phyloP scores from a whole-genome alignment of 1,139 yeast species.

The Debaryomyces sp. region DNA sequence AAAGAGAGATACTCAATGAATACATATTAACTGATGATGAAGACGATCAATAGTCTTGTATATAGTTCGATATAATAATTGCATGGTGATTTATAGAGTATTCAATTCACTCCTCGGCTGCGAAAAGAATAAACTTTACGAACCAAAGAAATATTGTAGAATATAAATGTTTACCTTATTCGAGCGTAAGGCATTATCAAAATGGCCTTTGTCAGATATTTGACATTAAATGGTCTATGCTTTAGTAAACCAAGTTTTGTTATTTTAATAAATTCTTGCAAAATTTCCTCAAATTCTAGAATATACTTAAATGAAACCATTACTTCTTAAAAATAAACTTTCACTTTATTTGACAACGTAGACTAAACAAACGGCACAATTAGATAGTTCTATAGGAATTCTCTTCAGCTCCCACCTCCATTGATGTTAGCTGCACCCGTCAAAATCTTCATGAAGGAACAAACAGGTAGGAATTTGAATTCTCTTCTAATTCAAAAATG shows the following conservation, averaged over 20 bases:
- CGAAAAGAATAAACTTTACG: neutral
- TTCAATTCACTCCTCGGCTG: neutral
- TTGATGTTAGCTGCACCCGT: neutral
- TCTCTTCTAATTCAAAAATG: neutral
- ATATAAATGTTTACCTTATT: no score
- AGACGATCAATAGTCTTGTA: neutral
- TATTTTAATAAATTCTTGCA: no score
- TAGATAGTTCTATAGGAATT: neutral
- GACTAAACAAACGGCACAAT: neutral
- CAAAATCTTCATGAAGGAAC: no score
- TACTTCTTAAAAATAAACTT: no score
- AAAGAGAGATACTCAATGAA: constrained; percentile 13
- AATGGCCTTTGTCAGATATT: no score
- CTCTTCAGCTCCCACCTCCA: neutral
- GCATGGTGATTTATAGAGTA: neutral
- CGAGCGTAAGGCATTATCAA: neutral
- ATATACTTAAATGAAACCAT: no score
- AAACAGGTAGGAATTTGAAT: neutral
- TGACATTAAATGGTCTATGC: no score
- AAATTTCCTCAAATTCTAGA: no score
- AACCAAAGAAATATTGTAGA: neutral
- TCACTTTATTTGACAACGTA: no score
- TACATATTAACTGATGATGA: constrained; percentile 14
- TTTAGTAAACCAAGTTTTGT: no score
- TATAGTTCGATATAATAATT: neutral